Evolutionary conservation across 352 stramenopile species (phyloP).

Genomic region (Globisporangium acanthophoron): DNA sequence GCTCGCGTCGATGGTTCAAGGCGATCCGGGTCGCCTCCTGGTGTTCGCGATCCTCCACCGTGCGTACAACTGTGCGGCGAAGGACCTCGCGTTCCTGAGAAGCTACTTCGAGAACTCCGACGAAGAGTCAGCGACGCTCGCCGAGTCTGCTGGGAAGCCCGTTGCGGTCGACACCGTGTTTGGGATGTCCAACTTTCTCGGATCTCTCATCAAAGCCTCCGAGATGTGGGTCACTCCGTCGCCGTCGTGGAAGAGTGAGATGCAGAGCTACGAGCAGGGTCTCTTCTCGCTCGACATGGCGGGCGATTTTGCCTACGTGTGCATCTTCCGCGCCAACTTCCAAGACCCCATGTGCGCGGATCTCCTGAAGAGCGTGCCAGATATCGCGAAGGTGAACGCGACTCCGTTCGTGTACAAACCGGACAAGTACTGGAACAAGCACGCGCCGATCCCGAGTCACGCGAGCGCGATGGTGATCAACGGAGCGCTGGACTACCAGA

Average conservation of each 20-base stretch:
- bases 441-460: conserved; percentile 14
- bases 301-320: conserved; percentile 7
- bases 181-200: conserved; percentile 12
- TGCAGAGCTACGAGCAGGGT: conserved; percentile 1
- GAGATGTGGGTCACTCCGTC: conserved; percentile 21
- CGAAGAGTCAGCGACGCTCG: not conserved
- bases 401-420: conserved; percentile 21
- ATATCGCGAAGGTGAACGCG: not conserved
- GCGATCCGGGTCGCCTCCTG: conserved; percentile 3
- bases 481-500: conserved; percentile 23
- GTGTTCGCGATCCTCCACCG: conserved; percentile 18
- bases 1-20: not conserved
- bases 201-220: conserved; percentile 19
- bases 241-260: conserved; percentile 8
- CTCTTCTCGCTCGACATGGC: conserved; percentile 8
- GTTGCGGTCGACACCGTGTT: conserved; percentile 2
- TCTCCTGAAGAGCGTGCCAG: not conserved
- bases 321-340: conserved; percentile 4
- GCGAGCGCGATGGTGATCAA: conserved; percentile 26
- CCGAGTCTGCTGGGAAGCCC: not conserved
- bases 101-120: not conserved
- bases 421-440: conserved; percentile 27
- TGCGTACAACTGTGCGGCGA: not conserved
- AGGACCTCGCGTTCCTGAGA: conserved; percentile 12
- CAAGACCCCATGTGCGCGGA: not conserved